Percentiles rank a stretch among this genome's conserved stretches.
Conservation (phyloP, 306 rosid species). For the Luffa acutangula region DNA sequence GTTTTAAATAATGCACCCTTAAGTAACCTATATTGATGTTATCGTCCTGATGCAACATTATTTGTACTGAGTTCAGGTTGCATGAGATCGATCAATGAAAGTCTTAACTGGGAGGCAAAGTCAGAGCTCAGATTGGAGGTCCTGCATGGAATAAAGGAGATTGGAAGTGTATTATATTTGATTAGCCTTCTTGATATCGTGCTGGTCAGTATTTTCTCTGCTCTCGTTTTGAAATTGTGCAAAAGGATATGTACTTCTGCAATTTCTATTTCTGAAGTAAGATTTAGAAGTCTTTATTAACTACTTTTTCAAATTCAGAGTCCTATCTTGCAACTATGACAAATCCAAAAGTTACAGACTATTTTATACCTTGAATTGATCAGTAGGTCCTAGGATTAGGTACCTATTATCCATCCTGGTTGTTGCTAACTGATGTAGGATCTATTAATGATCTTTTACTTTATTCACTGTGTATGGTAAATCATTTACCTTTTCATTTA, state of each 20-base stretch:
- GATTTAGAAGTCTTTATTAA: not conserved
- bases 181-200: constrained; percentile 93
- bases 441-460: no score
- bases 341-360: not conserved
- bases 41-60: not conserved
- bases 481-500: no score
- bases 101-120: constrained; percentile 83
- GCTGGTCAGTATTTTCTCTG: constrained; percentile 48
- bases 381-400: not conserved
- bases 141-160: constrained; percentile 90
- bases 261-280: not conserved
- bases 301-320: not conserved
- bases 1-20: not conserved
- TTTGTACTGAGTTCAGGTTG: constrained; percentile 41
- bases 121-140: constrained; percentile 80
- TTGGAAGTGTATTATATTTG: constrained; percentile 92
- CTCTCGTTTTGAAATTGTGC: not conserved
- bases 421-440: no score
- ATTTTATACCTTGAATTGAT: not conserved
- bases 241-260: not conserved
- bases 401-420: no score
- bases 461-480: no score
- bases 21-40: not conserved
- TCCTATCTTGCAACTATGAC: not conserved
- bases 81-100: constrained; percentile 81